Base-by-base conservation (phyloP, 345 rosid genomes). In the Excoecaria cochinchinensis region DNA sequence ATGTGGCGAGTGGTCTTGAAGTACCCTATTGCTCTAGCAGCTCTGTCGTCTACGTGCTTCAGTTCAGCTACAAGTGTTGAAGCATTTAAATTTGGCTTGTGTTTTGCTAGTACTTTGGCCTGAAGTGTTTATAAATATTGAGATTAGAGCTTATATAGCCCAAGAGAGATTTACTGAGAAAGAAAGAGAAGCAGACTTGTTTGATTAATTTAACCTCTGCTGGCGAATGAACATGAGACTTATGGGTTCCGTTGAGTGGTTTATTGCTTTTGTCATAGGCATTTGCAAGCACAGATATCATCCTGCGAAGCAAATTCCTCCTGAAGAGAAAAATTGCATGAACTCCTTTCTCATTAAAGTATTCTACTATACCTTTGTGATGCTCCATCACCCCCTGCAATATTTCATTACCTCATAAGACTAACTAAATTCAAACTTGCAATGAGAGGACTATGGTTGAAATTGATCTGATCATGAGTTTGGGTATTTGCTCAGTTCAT, bases 71-170 rank as follows among this genome's bases (percentile, higher is more conserved):
- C n/a, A 46, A 85, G 25, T 3, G 79, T 66, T 4, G 79, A 67
- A 8, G 79, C 39, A 60, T 82, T 85, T 57, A 85, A 63, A 1
- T 19, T 76, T 31, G 88, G 88, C 77, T 69, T 85, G 79, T 78
- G 80, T 55, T 76, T 71, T 40, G 86, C 88, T 21, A 82, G 86
- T 21, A 80, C 83, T 24, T 74, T 46, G 22, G 88, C 88, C 87
- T 82, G 87, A 56, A 63, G 61, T 52, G 11, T 44, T 50, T n/a
- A 10, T 24, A 9, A 31, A 13, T 9, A 4, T 61, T 17, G 7
- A 21, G 58, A 9, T 38, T 17, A 42, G 16, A 52, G 60, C 17
- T 52, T 25, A 60, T 12, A 44, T 10, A 4, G 44, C 53, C 57
- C 60, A 44, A 21, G 14, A 1, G 21, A 16, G 62, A 31, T 25